Evolutionary conservation across 352 stramenopile genomes (phyloP).

Genomic region (Pythium aquatile): DNA sequence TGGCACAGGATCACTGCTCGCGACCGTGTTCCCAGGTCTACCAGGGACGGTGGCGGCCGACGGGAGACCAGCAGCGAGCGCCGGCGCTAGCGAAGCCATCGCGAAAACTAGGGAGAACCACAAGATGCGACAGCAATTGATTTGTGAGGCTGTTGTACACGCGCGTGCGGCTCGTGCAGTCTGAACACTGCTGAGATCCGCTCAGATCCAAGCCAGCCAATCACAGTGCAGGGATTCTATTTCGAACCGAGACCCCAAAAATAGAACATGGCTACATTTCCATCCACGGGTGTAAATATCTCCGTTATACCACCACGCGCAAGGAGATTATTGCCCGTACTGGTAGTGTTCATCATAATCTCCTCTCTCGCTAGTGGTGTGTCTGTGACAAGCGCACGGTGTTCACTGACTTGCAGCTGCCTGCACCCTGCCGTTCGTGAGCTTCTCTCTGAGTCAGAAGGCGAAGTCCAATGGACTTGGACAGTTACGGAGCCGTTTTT

Average conservation of each 20-base stretch:
- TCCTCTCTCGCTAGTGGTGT: too few species aligned
- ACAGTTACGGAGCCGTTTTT: background rate
- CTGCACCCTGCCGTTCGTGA: too few species aligned
- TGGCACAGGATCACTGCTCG: background rate
- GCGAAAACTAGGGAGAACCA: background rate
- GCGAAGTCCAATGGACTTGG: background rate
- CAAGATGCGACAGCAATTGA: background rate
- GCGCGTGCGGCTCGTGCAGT: too few species aligned
- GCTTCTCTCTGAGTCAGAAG: too few species aligned
- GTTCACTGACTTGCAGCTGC: too few species aligned
- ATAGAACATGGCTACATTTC: constrained; percentile 5
- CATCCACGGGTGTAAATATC: background rate
- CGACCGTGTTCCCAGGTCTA: background rate
- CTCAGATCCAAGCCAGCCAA: background rate
- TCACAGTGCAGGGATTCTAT: background rate
- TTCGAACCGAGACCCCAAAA: constrained; percentile 3
- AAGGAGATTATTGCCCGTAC: too few species aligned
- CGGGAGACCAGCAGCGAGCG: background rate
- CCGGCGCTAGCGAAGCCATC: background rate
- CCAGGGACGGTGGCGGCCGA: background rate
- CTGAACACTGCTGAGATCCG: background rate
- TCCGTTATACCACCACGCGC: too few species aligned
- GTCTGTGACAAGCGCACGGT: too few species aligned
- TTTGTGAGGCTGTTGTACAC: too few species aligned
- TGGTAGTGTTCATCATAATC: too few species aligned